Base-by-base conservation (phyloP, 257 asterid species). In the Petrea volubilis region DNA sequence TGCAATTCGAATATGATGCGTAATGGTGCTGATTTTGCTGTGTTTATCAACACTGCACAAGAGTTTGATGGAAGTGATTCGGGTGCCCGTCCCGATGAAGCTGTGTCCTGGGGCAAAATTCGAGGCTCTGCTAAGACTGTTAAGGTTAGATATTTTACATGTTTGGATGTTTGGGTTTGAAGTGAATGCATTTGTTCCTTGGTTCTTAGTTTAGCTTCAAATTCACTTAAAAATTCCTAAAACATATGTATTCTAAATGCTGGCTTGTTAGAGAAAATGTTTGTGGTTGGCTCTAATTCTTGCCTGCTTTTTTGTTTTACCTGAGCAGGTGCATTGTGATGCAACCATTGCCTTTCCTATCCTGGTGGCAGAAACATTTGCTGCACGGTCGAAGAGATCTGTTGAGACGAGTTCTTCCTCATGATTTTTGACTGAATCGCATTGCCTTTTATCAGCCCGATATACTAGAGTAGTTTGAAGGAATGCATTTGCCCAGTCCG, bases 1-100 rank as follows among this genome's bases (percentile, higher is more conserved):
- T 89, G 95, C 85, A 91, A 94, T 78, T 97, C 97, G 3, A 94
- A 94, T 79, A 94, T 91, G 99, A 91, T 94, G 96, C 89, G 97
- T 2, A 91, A 91, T 50, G 97, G 99, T 20, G 99, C 99, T 25
- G 96, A 94, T 75, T 94, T 74, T 75, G 99, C 97, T 1, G 90
- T 91, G 40, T 89, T 81, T 44, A 86, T 94, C 21, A 94, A 94
- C 87, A 94, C 97, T 0, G 97, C 97, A 18, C 99, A 94, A 74
- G 97, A 94, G 81, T 94, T 78, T 31, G 99, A 94, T 73, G 99
- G 99, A 60, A 94, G 99, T 74, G 98, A 94, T 77, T 94, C 99
- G 4, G 99, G 99, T 67, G 98, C 99, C 46, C 88, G 84, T 24
- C 98, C 97, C 1, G 99, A 94, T 70, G 99, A 91, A 88, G 99